phyloP scores from a whole-genome alignment of 306 rosid genomes.

The Quercus agrifolia region DNA sequence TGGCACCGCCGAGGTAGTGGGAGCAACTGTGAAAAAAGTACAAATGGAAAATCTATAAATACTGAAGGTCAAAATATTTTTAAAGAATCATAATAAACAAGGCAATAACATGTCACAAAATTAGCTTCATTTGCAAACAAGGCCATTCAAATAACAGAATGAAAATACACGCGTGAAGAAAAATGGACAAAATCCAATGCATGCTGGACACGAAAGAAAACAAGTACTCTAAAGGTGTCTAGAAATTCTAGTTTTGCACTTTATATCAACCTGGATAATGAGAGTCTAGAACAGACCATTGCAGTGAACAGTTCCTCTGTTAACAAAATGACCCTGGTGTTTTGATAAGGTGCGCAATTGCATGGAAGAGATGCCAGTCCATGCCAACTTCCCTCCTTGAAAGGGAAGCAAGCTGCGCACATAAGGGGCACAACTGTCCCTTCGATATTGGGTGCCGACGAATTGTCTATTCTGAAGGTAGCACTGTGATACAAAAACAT shows the following conservation, averaged over 20 bases:
- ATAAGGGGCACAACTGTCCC: conserved; percentile 72
- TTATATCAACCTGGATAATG: conserved; percentile 48
- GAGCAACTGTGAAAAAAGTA: conserved; percentile 60
- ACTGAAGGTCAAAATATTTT: conserved; percentile 1
- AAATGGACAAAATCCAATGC: background rate
- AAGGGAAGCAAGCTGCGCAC: conserved; percentile 62
- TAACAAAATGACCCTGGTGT: conserved; percentile 44
- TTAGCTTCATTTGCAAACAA: background rate
- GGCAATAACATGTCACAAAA: background rate
- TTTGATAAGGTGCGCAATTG: conserved; percentile 64
- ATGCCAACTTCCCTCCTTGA: conserved; percentile 79
- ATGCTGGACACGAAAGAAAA: background rate
- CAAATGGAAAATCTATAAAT: conserved; percentile 18
- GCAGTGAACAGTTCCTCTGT: conserved; percentile 63
- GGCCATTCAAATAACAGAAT: conserved; percentile 3
- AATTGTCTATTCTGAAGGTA: conserved; percentile 60
- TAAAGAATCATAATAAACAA: background rate
- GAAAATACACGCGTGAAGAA: background rate
- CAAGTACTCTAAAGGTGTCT: conserved; percentile 26
- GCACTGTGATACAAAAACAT: conserved; percentile 75
- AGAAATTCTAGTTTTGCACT: conserved; percentile 26
- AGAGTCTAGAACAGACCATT: conserved; percentile 98
- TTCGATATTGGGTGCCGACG: conserved; percentile 45
- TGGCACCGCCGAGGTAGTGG: conserved; percentile 50
- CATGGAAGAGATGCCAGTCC: conserved; percentile 73